These are phyloP conservation scores for Baorangia bicolor DNA, from an alignment of 768 basidiomycete genomes.

Conservation along the genomic window DNA sequence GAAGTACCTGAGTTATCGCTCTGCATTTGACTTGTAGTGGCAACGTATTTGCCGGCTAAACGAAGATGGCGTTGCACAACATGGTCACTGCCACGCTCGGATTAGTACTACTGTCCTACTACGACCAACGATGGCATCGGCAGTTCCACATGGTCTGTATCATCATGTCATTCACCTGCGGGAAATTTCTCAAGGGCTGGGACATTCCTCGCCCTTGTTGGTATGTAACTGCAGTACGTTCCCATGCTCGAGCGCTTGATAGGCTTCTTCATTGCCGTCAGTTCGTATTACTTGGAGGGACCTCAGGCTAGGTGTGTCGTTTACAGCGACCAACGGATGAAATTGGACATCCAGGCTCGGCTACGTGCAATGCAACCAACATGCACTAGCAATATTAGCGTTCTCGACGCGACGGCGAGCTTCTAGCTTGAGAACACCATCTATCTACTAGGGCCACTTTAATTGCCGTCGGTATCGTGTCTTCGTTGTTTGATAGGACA, in stretches of 20 bases:
- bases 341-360: neutral
- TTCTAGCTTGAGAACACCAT: neutral
- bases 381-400: no score
- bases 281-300: neutral
- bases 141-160: no score
- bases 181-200: neutral
- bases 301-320: neutral
- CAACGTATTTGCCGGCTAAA: neutral
- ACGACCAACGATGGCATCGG: neutral
- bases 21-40: constrained; percentile 23
- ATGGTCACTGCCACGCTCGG: neutral
- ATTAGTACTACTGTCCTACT: neutral
- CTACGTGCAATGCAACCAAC: neutral
- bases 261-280: neutral
- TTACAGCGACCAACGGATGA: neutral
- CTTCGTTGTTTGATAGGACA: neutral
- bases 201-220: neutral
- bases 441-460: neutral
- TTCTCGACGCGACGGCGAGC: neutral
- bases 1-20: constrained; percentile 53
- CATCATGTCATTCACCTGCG: neutral
- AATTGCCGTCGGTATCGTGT: neutral
- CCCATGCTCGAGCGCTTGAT: neutral
- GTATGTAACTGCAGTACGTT: neutral
- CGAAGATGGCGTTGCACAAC: neutral